Evolutionary conservation across 441 rosid species (phyloP).

Genomic region (Pelargonium australe): DNA sequence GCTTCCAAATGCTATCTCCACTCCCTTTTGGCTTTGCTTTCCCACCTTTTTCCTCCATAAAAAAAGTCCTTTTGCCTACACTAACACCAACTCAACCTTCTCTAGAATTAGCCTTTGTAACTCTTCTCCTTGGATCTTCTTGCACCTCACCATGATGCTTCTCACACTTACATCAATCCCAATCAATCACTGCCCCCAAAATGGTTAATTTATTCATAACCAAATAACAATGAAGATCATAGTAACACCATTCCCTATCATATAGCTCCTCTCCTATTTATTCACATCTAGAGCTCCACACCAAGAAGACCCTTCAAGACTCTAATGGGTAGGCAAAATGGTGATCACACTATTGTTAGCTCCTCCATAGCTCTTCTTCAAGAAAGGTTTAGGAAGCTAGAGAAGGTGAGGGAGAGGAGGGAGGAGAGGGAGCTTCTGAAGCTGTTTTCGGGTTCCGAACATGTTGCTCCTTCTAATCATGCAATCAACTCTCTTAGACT

Average conservation of each 20-base stretch:
- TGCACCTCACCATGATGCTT: background rate
- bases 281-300: slow-evolving; percentile 4
- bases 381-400: slow-evolving; percentile 54
- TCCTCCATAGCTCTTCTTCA: slow-evolving; percentile 68
- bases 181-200: background rate
- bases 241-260: background rate
- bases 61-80: slow-evolving; percentile 41
- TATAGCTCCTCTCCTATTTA: slow-evolving; percentile 26
- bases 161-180: background rate
- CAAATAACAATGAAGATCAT: background rate
- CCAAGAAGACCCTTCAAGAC: background rate
- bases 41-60: slow-evolving; percentile 21
- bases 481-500: slow-evolving; percentile 31
- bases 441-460: slow-evolving; percentile 29
- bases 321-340: slow-evolving; percentile 41
- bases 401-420: slow-evolving; percentile 53
- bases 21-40: slow-evolving; percentile 29
- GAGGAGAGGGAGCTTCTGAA: slow-evolving; percentile 46
- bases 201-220: background rate
- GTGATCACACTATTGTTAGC: slow-evolving; percentile 33
- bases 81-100: slow-evolving; percentile 40
- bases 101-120: slow-evolving; percentile 19
- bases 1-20: slow-evolving; percentile 39
- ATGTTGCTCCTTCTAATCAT: slow-evolving; percentile 14
- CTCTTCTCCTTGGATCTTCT: slow-evolving; percentile 38